phyloP scores from a whole-genome alignment of 2,329 filamentous ascomycete species.

The Colletotrichum gloeosporioides region DNA sequence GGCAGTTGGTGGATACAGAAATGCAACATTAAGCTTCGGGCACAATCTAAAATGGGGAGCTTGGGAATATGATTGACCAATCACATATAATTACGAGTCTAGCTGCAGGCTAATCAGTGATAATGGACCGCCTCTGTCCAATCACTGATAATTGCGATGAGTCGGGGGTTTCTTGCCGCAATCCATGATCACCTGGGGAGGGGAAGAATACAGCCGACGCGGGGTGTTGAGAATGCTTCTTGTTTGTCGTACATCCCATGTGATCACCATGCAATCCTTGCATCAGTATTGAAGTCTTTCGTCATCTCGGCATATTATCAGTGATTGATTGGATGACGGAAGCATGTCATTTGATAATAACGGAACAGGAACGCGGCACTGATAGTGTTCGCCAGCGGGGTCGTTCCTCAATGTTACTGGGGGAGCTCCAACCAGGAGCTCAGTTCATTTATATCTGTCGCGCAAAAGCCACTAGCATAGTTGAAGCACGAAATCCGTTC shows the following conservation, averaged over 20 bases:
- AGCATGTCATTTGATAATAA: not conserved
- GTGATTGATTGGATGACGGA: not conserved
- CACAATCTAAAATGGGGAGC: not conserved
- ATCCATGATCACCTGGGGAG: not conserved
- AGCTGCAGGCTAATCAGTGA: not conserved
- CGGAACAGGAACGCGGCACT: not conserved
- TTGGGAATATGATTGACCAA: not conserved
- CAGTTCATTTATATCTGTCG: not conserved
- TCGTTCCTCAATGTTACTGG: not conserved
- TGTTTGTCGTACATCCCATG: not conserved
- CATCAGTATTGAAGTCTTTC: not conserved
- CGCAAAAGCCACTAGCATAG: not conserved
- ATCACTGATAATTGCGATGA: not conserved
- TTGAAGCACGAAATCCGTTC: not conserved
- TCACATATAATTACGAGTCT: not conserved
- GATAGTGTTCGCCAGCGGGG: not conserved
- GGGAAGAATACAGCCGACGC: not conserved
- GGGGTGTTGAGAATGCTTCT: not conserved
- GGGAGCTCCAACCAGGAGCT: not conserved
- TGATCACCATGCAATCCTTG: not conserved
- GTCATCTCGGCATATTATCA: not conserved
- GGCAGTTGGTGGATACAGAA: not conserved
- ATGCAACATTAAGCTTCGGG: not conserved
- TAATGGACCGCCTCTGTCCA: not conserved
- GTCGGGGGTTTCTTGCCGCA: not conserved